These are phyloP conservation scores for Syzygium aqueum DNA, from an alignment of 345 rosid genomes.

Conservation along the genomic window DNA sequence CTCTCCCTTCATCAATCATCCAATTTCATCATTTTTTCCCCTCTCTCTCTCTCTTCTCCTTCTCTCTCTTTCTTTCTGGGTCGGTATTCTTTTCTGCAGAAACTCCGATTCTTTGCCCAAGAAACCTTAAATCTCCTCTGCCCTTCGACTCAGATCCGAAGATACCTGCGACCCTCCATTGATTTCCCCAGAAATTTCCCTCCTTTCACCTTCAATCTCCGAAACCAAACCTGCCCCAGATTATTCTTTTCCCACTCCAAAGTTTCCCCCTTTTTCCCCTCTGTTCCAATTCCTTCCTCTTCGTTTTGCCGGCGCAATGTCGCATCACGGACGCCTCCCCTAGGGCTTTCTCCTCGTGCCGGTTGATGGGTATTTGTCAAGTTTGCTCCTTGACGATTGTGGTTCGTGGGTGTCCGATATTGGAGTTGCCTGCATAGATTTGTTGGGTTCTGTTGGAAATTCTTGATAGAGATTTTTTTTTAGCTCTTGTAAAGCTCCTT, in stretches of 20 bases:
- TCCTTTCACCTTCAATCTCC: not conserved
- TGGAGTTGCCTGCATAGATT: not conserved
- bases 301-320: not conserved
- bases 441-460: not conserved
- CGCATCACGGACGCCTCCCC: not conserved
- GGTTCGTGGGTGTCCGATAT: not conserved
- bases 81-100: not conserved
- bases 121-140: conserved; percentile 14
- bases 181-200: not conserved
- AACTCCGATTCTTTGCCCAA: conserved; percentile 1
- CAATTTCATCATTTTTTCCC: not conserved
- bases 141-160: not conserved
- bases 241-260: not conserved
- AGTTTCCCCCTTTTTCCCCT: not conserved
- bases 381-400: not conserved
- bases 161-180: not conserved
- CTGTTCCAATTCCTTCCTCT: not conserved
- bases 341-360: not conserved
- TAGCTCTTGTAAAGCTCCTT: not conserved
- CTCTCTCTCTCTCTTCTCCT: not conserved
- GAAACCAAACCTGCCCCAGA: not conserved
- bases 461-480: not conserved
- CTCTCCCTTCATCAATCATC: conserved; percentile 4
- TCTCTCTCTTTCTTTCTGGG: not conserved
- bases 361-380: not conserved